Conservation (phyloP, 805 yeast species). For the Brettanomyces nanus region DNA sequence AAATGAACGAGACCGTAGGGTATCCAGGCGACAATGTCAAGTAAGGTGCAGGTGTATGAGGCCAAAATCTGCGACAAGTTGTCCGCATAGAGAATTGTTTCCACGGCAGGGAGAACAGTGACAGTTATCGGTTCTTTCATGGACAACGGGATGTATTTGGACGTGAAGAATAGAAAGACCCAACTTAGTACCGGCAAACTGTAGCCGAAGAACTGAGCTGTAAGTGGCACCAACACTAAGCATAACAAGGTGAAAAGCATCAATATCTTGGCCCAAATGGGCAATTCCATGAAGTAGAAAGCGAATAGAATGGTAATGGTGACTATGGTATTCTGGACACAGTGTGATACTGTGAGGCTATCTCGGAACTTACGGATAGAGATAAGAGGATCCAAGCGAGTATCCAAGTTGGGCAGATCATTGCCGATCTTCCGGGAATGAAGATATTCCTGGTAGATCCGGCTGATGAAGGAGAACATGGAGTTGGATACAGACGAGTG, state of each 20-base stretch:
- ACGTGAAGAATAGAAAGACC: constrained; percentile 76
- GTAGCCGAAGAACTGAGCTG: constrained; percentile 76
- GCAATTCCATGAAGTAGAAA: constrained; percentile 16
- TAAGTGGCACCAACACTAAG: constrained; percentile 56
- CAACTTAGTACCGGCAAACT: constrained; percentile 83
- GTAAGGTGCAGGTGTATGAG: constrained; percentile 51
- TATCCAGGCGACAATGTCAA: constrained; percentile 86
- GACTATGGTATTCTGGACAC: constrained; percentile 15
- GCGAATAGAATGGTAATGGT: constrained; percentile 16
- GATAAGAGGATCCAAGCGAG: constrained; percentile 5
- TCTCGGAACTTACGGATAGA: constrained; percentile 3
- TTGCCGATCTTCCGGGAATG: constrained; percentile 2
- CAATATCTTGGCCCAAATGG: constrained; percentile 11
- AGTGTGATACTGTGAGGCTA: neutral
- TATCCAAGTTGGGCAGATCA: constrained; percentile 5
- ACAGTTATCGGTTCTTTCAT: constrained; percentile 85
- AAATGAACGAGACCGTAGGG: constrained; percentile 92
- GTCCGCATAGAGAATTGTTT: constrained; percentile 89
- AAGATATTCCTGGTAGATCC: constrained; percentile 1
- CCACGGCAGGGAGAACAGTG: constrained; percentile 85
- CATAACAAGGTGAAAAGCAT: constrained; percentile 7
- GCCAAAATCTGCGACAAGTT: constrained; percentile 82
- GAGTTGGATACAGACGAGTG: too few species aligned
- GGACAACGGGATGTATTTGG: constrained; percentile 61
- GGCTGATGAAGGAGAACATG: constrained; percentile 1